Evolutionary conservation across 495 filamentous ascomycete species (phyloP).

Genomic region (Neurospora cerealis): DNA sequence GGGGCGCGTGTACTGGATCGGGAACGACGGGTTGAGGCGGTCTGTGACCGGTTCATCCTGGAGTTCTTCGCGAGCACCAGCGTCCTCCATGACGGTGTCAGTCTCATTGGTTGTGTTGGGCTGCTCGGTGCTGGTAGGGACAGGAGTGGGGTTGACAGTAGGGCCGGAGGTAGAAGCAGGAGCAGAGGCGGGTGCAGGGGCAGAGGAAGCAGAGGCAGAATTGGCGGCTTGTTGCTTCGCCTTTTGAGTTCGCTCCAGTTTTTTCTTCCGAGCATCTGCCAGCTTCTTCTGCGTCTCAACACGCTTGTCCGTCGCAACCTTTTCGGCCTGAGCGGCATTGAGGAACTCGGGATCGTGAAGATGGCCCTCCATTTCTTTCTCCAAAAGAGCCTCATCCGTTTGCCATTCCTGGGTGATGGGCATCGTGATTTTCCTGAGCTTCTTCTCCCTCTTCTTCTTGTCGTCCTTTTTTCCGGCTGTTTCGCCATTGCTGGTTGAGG

Average conservation of each 20-base stretch:
- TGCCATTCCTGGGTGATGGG: slow-evolving; percentile 38
- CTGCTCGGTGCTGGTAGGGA: background rate
- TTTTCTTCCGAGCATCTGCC: slow-evolving; percentile 11
- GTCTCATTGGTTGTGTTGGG: background rate
- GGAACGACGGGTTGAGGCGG: background rate
- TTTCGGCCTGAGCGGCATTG: slow-evolving; percentile 22
- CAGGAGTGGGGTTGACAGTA: background rate
- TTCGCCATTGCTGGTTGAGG: background rate
- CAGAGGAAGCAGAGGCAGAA: background rate
- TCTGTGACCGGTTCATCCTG: background rate
- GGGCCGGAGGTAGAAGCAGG: background rate
- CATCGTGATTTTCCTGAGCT: slow-evolving; percentile 13
- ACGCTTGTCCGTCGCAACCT: slow-evolving; percentile 20
- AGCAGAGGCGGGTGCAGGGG: background rate
- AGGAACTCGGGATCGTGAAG: slow-evolving; percentile 35
- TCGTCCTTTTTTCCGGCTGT: background rate
- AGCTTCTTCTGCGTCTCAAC: slow-evolving; percentile 1
- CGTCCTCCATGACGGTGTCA: background rate
- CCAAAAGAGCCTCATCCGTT: slow-evolving; percentile 35
- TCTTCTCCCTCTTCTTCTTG: background rate
- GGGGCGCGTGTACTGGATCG: background rate
- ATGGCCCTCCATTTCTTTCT: slow-evolving; percentile 41
- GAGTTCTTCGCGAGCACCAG: background rate
- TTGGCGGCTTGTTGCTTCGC: slow-evolving; percentile 7
- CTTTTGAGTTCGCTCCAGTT: slow-evolving; percentile 11